Base-by-base conservation (phyloP, 768 basidiomycete species). In the Leccinum rimulosum region DNA sequence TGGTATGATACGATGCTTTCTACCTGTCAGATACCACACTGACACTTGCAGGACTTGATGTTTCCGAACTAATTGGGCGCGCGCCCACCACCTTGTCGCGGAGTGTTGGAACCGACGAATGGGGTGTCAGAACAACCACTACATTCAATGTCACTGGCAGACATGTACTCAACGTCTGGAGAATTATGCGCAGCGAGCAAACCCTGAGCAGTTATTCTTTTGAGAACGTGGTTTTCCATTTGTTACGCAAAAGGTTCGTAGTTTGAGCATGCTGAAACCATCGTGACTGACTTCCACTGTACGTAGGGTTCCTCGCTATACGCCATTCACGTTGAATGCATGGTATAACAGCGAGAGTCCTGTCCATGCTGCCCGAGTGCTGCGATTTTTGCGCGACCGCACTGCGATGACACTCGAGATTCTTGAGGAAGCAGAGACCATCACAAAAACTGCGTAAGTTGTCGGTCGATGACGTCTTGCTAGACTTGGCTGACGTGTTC, bases 111-210 rank as follows among this genome's bases (percentile, higher is more conserved):
- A 74, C 69, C 47, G 84, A 89, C 55, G 80, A 84, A 63, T 97
- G 93, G 90, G 85, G 83, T 8, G 72, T 80, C 54, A 81, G 83
- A 52, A 88, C 89, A 61, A 85, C 87, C 3, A 89, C 94, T 2
- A 91, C 88, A 2, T 89, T 99, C 73, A 87, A 85, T 61, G 86
- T 95, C 40, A 78, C 82, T 22, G 97, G 97, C 0, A 81, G 97
- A 17, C 95, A 99, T 69, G 89, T 96, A 35, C 77, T 99, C 50
- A 97, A 98, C 64, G 74, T 93, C 14, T 98, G 95, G 95, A 80
- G 95, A 56, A 84, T 98, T 54, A 91, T 98, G 83, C 86, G 93
- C 35, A 84, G 85, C 1, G 96, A 98, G 66, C 83, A 86, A 60
- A 85, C 80, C 19, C 74, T 98, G 55, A 82, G 80, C 36, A 85